Percentiles rank a stretch among this genome's conserved stretches.
These are phyloP conservation scores for Fragaria nilgerrensis DNA, from an alignment of 306 rosid species.

Conservation along the genomic window DNA sequence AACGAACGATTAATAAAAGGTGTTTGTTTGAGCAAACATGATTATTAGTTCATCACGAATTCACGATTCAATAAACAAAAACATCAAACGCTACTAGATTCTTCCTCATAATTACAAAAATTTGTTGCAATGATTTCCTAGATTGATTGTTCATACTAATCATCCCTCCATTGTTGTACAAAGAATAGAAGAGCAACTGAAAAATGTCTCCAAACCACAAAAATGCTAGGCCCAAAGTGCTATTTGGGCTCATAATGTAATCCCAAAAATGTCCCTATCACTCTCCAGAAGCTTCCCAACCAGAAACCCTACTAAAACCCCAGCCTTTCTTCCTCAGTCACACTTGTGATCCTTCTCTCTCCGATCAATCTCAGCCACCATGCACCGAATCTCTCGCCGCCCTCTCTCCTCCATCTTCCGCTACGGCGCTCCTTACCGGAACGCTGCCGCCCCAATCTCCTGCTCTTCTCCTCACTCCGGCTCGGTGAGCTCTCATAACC, in stretches of 20 bases:
- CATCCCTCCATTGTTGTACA: background rate
- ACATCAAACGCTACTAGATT: background rate
- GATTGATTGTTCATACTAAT: background rate
- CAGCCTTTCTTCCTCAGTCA: background rate
- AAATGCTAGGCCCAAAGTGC: background rate
- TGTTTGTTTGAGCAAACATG: background rate
- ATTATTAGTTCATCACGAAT: no score
- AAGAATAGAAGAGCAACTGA: background rate
- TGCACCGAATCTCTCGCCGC: constrained; percentile 74
- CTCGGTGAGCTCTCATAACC: constrained; percentile 30
- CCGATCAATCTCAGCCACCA: constrained; percentile 19
- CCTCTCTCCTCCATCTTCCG: constrained; percentile 59
- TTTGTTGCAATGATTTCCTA: background rate
- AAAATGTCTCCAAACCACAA: background rate
- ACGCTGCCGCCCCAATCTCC: constrained; percentile 40
- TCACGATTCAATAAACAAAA: no score
- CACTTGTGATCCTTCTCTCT: background rate
- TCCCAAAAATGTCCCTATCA: constrained; percentile 12
- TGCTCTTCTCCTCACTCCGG: constrained; percentile 28
- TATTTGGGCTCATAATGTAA: background rate
- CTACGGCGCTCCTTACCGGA: constrained; percentile 40
- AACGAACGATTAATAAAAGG: background rate
- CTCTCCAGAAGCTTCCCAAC: constrained; percentile 68
- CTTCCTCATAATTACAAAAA: background rate
- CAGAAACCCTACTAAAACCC: constrained; percentile 68